Percentiles rank a stretch among this genome's conserved stretches.
phyloP scores from a whole-genome alignment of 345 rosid species.

The Hibiscus mutabilis region DNA sequence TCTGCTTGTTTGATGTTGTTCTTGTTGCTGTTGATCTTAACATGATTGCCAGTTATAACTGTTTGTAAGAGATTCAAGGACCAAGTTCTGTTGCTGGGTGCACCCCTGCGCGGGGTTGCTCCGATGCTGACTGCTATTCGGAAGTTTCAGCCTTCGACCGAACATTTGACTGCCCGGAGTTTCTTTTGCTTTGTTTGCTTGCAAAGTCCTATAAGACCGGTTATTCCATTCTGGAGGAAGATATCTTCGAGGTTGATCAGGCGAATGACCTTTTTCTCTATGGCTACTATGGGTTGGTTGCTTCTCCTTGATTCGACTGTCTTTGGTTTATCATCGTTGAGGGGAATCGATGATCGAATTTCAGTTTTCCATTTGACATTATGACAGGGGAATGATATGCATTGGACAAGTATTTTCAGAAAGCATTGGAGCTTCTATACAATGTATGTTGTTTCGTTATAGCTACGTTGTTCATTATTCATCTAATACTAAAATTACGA shows the following conservation, averaged over 20 bases:
- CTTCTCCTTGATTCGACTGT: slow-evolving; percentile 5
- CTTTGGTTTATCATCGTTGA: background rate
- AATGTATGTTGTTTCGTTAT: slow-evolving; percentile 34
- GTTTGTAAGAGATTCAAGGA: slow-evolving; percentile 83
- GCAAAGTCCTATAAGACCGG: slow-evolving; percentile 74
- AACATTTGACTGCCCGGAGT: slow-evolving; percentile 80
- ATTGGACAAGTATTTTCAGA: slow-evolving; percentile 69
- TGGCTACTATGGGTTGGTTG: slow-evolving; percentile 78
- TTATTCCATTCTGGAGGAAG: slow-evolving; percentile 68
- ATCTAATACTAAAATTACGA: background rate
- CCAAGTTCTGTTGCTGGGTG: slow-evolving; percentile 42
- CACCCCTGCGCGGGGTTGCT: slow-evolving; percentile 62
- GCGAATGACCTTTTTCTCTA: slow-evolving; percentile 85
- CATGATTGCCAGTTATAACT: slow-evolving; percentile 40
- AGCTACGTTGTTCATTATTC: slow-evolving; percentile 13
- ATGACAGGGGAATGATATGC: slow-evolving; percentile 87
- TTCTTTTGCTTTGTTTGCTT: slow-evolving; percentile 76
- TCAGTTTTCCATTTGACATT: slow-evolving; percentile 13
- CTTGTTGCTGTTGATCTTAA: background rate
- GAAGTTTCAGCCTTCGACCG: slow-evolving; percentile 63
- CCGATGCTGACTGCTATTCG: slow-evolving; percentile 58
- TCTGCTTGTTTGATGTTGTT: background rate
- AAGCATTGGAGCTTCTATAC: slow-evolving; percentile 89
- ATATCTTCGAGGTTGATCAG: slow-evolving; percentile 76
- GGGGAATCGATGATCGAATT: background rate